Evolutionary conservation across 805 yeast species (phyloP).

Genomic region (Vanderwaltozyma tropicalis): DNA sequence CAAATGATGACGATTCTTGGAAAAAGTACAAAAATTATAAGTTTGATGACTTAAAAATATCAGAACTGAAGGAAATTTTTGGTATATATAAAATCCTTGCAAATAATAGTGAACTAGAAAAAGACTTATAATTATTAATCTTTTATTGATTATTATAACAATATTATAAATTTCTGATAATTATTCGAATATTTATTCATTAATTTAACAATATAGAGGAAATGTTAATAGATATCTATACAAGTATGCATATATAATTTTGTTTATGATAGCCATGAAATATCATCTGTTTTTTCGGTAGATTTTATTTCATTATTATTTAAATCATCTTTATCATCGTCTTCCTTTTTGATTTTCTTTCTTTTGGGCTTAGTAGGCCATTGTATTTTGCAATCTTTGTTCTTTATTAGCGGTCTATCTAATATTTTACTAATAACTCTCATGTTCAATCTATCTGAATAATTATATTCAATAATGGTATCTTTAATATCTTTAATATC

Average conservation of each 20-base stretch:
- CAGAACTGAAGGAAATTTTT: conserved; percentile 22
- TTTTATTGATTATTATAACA: no score
- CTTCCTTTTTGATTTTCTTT: neutral
- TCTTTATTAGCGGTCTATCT: conserved; percentile 10
- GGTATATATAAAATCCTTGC: conserved; percentile 21
- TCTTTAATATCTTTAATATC: conserved; percentile 17
- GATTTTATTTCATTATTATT: neutral
- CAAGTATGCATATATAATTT: neutral
- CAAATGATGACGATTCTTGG: conserved; percentile 3
- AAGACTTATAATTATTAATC: no score
- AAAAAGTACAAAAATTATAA: conserved; percentile 13
- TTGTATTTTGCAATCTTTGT: neutral
- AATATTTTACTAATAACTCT: conserved; percentile 16
- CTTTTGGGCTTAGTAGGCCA: conserved; percentile 3
- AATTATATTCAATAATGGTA: conserved; percentile 5
- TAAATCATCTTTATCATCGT: neutral
- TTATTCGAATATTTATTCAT: no score
- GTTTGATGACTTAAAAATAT: conserved; percentile 24
- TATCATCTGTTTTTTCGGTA: neutral
- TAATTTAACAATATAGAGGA: neutral
- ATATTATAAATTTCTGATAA: no score
- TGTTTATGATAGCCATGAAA: conserved; percentile 1
- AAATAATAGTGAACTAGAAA: no score
- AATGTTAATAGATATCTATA: neutral
- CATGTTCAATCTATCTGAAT: conserved; percentile 4